phyloP scores from a whole-genome alignment of 2,329 filamentous ascomycete species.

The Rugonectria rugulosa region DNA sequence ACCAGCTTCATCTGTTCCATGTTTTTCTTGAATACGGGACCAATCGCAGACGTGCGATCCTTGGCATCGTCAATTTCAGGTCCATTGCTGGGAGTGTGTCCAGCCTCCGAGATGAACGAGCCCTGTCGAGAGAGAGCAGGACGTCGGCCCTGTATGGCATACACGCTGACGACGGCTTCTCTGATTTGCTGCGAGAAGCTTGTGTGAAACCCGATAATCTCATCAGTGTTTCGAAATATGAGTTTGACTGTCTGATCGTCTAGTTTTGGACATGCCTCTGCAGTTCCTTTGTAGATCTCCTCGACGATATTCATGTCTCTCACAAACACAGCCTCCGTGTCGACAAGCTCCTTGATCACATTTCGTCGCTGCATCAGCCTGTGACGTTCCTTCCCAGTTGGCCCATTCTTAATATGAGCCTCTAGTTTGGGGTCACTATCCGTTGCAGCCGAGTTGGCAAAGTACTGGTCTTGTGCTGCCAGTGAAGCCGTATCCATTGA shows the following conservation, averaged over 20 bases:
- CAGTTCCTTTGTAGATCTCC: conserved; percentile 96
- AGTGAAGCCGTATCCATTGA: conserved; percentile 58
- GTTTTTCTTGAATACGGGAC: conserved; percentile 62
- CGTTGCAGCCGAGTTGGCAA: conserved; percentile 45
- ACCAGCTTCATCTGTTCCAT: conserved; percentile 67
- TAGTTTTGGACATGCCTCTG: conserved; percentile 80
- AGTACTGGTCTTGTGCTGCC: conserved; percentile 51
- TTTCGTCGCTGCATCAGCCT: conserved; percentile 82
- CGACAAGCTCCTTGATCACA: conserved; percentile 88
- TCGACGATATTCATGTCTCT: conserved; percentile 97
- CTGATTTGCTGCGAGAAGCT: conserved; percentile 82
- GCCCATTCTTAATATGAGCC: conserved; percentile 49
- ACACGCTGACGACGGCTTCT: conserved; percentile 79
- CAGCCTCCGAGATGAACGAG: conserved; percentile 50
- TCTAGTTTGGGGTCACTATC: conserved; percentile 48
- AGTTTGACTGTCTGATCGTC: conserved; percentile 85
- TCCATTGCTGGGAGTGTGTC: conserved; percentile 46
- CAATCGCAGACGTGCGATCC: conserved; percentile 61
- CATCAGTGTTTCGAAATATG: conserved; percentile 91
- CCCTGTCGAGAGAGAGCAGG: conserved; percentile 52
- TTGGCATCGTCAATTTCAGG: conserved; percentile 58
- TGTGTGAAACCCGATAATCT: conserved; percentile 87
- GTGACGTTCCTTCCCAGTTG: conserved; percentile 66
- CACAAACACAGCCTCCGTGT: conserved; percentile 91
- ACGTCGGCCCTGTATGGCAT: conserved; percentile 67